Evolutionary conservation across 2,329 filamentous ascomycete genomes (phyloP).

Genomic region (Nectriaceae sp.): DNA sequence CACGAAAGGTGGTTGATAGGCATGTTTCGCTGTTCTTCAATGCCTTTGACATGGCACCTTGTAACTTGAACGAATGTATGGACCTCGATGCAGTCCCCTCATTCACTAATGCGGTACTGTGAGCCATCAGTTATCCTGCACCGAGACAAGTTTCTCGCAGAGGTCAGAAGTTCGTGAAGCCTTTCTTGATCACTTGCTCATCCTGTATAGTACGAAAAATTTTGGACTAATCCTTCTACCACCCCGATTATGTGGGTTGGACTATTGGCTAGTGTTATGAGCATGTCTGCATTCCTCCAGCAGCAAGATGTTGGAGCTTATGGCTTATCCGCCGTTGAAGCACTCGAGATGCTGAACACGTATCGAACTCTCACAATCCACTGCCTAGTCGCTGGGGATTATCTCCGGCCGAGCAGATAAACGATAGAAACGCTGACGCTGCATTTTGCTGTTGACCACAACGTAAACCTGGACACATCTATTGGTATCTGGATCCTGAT

Average conservation of each 20-base stretch:
- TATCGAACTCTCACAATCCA: slow-evolving; percentile 20
- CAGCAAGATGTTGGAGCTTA: neutral
- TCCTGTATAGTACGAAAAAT: slow-evolving; percentile 2
- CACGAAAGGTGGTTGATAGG: slow-evolving; percentile 19
- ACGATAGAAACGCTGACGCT: slow-evolving; percentile 18
- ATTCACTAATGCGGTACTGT: neutral
- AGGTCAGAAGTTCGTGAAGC: neutral
- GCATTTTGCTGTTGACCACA: slow-evolving; percentile 19
- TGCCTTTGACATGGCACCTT: slow-evolving; percentile 13
- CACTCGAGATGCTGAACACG: slow-evolving; percentile 6
- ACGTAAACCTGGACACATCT: slow-evolving; percentile 8
- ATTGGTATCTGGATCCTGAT: slow-evolving; percentile 18
- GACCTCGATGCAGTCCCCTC: neutral
- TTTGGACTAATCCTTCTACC: slow-evolving; percentile 4
- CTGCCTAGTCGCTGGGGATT: slow-evolving; percentile 18
- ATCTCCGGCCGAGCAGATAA: slow-evolving; percentile 15
- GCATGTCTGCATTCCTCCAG: slow-evolving; percentile 6
- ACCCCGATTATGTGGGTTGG: slow-evolving; percentile 9
- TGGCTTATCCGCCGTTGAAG: neutral
- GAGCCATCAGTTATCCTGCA: slow-evolving; percentile 6
- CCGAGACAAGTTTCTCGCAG: slow-evolving; percentile 4
- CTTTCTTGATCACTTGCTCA: neutral
- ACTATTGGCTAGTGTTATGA: slow-evolving; percentile 5
- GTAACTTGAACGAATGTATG: neutral
- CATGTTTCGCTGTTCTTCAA: slow-evolving; percentile 21